Percentiles rank a stretch among this genome's conserved stretches.
Conservation (phyloP, 169 alveolate species). For the Blepharisma undulans region DNA sequence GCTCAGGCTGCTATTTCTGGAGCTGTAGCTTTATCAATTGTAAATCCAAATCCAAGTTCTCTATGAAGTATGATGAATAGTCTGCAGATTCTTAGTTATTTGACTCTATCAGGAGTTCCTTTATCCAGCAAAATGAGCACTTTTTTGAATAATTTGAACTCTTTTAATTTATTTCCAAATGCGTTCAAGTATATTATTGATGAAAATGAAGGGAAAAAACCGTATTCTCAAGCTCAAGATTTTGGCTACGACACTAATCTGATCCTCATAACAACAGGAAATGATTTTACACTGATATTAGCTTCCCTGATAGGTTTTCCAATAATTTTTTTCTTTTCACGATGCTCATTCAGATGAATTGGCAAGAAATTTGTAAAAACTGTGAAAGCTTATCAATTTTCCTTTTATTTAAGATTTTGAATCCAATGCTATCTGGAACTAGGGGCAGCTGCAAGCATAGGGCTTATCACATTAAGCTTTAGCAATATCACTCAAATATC, state of each 20-base stretch:
- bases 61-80: conserved; percentile 12
- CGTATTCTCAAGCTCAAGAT: background rate
- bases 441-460: background rate
- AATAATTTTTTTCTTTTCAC: background rate
- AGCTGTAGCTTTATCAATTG: background rate
- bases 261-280: background rate
- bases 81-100: conserved; percentile 9
- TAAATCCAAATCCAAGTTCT: conserved; percentile 8
- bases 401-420: conserved; percentile 28
- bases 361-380: background rate
- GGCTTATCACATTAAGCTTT: background rate
- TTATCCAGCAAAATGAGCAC: background rate
- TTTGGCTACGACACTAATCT: background rate
- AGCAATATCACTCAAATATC: background rate
- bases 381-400: background rate
- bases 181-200: background rate
- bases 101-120: background rate
- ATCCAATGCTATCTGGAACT: conserved; percentile 12
- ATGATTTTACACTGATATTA: background rate
- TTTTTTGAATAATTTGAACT: background rate
- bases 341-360: background rate
- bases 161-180: background rate
- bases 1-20: background rate
- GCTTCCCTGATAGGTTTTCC: background rate
- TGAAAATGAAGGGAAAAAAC: background rate